Conservation (phyloP, 768 basidiomycete species). For the Psilocybe cyanescens region DNA sequence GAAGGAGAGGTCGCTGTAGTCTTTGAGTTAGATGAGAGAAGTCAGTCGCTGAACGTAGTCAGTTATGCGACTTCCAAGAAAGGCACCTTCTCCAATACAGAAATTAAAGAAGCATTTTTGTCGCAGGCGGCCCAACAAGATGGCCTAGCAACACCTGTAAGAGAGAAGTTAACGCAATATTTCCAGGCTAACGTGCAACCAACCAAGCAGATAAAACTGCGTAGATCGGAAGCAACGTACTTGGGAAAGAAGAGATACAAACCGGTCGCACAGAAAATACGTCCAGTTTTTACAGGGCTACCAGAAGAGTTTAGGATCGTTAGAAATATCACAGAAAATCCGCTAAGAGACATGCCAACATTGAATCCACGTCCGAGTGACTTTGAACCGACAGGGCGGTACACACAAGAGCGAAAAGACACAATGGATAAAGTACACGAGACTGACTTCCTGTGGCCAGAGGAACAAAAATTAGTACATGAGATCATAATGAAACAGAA, state of each 20-base stretch:
- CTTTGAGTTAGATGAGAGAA: background rate
- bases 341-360: background rate
- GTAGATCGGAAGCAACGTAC: background rate
- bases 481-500: slow-evolving; percentile 33
- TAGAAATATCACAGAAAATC: slow-evolving; percentile 12
- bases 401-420: slow-evolving; percentile 9
- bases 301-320: slow-evolving; percentile 12
- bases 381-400: slow-evolving; percentile 7
- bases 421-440: slow-evolving; percentile 1
- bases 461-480: slow-evolving; percentile 23
- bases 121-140: background rate
- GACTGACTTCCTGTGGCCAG: slow-evolving; percentile 6
- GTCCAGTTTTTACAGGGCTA: slow-evolving; percentile 9
- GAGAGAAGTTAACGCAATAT: background rate
- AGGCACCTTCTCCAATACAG: background rate
- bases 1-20: slow-evolving; percentile 18
- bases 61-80: too few relatives aligned
- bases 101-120: background rate
- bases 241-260: slow-evolving; percentile 13
- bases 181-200: background rate
- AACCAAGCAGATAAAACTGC: background rate
- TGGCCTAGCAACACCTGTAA: background rate
- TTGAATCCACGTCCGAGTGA: slow-evolving; percentile 1
- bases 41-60: too few relatives aligned
- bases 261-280: slow-evolving; percentile 11